Percentiles rank a stretch among this genome's conserved stretches.
Conservation (phyloP, 2,329 filamentous ascomycete species). For the Fusarium ambrosium region DNA sequence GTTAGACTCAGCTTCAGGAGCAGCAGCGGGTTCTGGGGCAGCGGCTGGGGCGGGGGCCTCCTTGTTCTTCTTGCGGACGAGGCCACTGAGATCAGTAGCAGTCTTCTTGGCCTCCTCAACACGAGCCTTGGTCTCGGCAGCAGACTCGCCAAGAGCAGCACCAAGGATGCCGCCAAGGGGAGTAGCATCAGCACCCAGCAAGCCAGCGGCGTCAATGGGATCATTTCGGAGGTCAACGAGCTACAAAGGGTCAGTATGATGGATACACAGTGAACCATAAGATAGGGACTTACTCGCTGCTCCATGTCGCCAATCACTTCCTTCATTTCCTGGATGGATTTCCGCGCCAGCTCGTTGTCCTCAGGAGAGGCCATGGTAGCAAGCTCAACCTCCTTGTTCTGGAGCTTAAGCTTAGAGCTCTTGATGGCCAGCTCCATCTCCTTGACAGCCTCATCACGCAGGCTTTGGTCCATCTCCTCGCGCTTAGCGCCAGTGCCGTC, state of each 20-base stretch:
- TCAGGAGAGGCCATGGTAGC: slow-evolving; percentile 73
- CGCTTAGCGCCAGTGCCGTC: slow-evolving; percentile 61
- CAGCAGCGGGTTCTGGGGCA: slow-evolving; percentile 40
- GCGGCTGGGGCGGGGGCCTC: slow-evolving; percentile 32
- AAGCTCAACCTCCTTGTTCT: slow-evolving; percentile 77
- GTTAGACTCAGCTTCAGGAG: slow-evolving; percentile 54
- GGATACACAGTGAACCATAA: not conserved
- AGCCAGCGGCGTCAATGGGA: slow-evolving; percentile 61
- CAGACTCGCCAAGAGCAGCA: slow-evolving; percentile 72
- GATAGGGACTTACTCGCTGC: slow-evolving; percentile 69
- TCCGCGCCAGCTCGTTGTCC: slow-evolving; percentile 74
- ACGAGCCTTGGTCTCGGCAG: slow-evolving; percentile 71
- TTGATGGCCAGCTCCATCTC: slow-evolving; percentile 82
- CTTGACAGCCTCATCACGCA: slow-evolving; percentile 77
- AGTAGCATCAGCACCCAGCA: slow-evolving; percentile 58
- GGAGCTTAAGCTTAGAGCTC: slow-evolving; percentile 78
- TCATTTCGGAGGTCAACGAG: slow-evolving; percentile 76
- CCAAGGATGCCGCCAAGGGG: slow-evolving; percentile 72
- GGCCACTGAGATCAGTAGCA: slow-evolving; percentile 79
- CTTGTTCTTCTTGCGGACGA: slow-evolving; percentile 79
- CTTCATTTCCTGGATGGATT: slow-evolving; percentile 78
- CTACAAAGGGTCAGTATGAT: slow-evolving; percentile 51
- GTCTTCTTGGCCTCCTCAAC: slow-evolving; percentile 80
- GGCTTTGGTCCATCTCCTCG: slow-evolving; percentile 72
- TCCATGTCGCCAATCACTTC: slow-evolving; percentile 86